Evolutionary conservation across 2,329 filamentous ascomycete genomes (phyloP).

Genomic region (Ramularia collo-cygni): DNA sequence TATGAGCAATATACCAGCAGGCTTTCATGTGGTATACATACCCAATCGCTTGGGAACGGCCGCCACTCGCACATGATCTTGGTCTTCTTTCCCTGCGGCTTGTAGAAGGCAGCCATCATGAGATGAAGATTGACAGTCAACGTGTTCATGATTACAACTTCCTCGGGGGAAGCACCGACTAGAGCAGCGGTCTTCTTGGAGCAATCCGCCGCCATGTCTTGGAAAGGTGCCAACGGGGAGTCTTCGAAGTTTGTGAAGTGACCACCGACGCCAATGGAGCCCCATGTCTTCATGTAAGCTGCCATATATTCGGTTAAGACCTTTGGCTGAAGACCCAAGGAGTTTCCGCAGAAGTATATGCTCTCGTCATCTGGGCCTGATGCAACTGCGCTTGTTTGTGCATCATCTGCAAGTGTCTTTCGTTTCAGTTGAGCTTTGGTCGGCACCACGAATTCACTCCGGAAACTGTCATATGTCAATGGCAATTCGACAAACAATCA

Average conservation of each 20-base stretch:
- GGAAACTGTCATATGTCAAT: conserved; percentile 12
- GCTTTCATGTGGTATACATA: conserved; percentile 33
- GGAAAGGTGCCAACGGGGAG: conserved; percentile 63
- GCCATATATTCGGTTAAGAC: conserved; percentile 58
- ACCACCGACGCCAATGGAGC: conserved; percentile 74
- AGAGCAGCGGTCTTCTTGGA: conserved; percentile 62
- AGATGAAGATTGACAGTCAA: conserved; percentile 75
- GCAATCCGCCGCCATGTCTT: conserved; percentile 70
- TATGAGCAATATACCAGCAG: background rate
- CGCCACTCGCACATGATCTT: conserved; percentile 84
- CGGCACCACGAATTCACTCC: conserved; percentile 64
- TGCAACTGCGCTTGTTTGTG: conserved; percentile 13
- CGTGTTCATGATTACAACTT: conserved; percentile 84
- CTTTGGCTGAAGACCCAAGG: conserved; percentile 74
- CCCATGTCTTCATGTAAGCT: conserved; percentile 75
- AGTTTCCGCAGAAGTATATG: conserved; percentile 86
- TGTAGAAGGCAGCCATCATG: conserved; percentile 80
- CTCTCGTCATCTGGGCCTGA: conserved; percentile 35
- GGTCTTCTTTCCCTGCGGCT: conserved; percentile 56
- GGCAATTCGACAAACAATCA: too few relatives aligned
- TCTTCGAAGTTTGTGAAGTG: conserved; percentile 51
- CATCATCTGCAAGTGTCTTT: conserved; percentile 42
- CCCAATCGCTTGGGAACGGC: conserved; percentile 81
- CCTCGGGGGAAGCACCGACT: conserved; percentile 63
- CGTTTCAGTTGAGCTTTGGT: conserved; percentile 64